A percentile compares a stretch with the other conserved stretches of the same genome.
Conservation (phyloP, 768 basidiomycete species). For the Amanita rimosa region DNA sequence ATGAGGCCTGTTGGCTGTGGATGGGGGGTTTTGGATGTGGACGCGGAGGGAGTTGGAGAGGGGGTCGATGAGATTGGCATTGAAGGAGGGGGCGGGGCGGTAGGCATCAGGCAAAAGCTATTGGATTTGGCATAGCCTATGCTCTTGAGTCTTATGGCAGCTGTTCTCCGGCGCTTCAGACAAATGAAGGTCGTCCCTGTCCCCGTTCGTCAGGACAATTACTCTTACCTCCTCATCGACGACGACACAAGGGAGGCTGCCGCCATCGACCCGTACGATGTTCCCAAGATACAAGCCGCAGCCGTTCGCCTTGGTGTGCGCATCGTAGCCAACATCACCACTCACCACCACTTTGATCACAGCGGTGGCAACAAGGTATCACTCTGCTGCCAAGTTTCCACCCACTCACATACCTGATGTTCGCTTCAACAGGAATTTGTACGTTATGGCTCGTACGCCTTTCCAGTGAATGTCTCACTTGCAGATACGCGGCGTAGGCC, state of each 20-base stretch:
- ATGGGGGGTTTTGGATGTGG: background rate
- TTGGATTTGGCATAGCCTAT: too few species aligned
- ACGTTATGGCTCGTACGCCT: too few species aligned
- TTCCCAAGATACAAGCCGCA: constrained; percentile 51
- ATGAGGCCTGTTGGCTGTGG: constrained; percentile 30
- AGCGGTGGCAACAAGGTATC: constrained; percentile 75
- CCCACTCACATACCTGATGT: background rate
- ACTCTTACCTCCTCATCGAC: constrained; percentile 76
- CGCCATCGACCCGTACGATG: constrained; percentile 73
- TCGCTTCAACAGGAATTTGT: constrained; percentile 34
- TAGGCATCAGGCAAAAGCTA: background rate
- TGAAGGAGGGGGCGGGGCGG: background rate
- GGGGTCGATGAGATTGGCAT: background rate
- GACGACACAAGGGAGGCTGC: constrained; percentile 56
- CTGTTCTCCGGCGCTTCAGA: constrained; percentile 2
- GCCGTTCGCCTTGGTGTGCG: constrained; percentile 52
- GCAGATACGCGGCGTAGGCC: too few species aligned
- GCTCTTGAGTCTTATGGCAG: too few species aligned
- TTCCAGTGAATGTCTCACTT: too few species aligned
- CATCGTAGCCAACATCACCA: constrained; percentile 71
- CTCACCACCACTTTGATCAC: constrained; percentile 89
- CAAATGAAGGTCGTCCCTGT: constrained; percentile 71
- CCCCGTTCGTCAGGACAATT: constrained; percentile 74
- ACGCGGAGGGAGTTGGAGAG: background rate
- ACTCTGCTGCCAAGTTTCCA: too few species aligned